Base-by-base conservation (phyloP, 352 stramenopile genomes). In the Phytophthora gonapodyides region DNA sequence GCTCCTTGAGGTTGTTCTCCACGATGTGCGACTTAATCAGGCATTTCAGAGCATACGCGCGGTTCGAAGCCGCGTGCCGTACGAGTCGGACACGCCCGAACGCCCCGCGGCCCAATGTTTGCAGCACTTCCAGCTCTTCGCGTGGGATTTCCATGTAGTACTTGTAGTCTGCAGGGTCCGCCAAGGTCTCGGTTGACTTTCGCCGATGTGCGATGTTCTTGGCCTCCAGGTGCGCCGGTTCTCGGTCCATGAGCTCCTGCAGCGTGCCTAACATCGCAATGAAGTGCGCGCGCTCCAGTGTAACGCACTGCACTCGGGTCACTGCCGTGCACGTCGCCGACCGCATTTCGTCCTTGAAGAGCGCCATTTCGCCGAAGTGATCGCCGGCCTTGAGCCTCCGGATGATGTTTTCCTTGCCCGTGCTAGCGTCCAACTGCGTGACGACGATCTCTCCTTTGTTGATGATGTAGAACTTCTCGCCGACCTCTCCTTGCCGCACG, bases 281-380 rank as follows among this genome's bases (percentile, higher is more conserved):
- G 44, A 92, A 92, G 19, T 91, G 84, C 15, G 87, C 78, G 10
- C 82, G 69, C 15, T 80, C 80, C 4, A 91, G 73, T 8, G 79
- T 85, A 19, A 91, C 60, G 42, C 82, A 88, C 54, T 87, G 76
- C 4, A 89, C 84, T 34, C 71, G 51, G 0, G 78, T 82, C 7
- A 82, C 73, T 0, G 93, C 89, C 8, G 88, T 95, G 47, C 97
- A 97, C 6, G 96, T 98, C 1, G 92, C 93, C 1, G 88, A 93
- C 12, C 91, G 80, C 61, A 89, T 84, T 71, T 98, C 93, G 45
- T 97, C 80, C 15, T 96, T 97, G 38, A 98, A 81, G 6, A 98
- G 71, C 3, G 96, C 93, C 69, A 95, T 94, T 64, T 99, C 96
- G 21, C 95, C 96, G 69, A 99, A 98, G 59, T 97, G 97, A 47